Conservation (phyloP, 2,329 filamentous ascomycete genomes). For the Claviceps spartinae region DNA sequence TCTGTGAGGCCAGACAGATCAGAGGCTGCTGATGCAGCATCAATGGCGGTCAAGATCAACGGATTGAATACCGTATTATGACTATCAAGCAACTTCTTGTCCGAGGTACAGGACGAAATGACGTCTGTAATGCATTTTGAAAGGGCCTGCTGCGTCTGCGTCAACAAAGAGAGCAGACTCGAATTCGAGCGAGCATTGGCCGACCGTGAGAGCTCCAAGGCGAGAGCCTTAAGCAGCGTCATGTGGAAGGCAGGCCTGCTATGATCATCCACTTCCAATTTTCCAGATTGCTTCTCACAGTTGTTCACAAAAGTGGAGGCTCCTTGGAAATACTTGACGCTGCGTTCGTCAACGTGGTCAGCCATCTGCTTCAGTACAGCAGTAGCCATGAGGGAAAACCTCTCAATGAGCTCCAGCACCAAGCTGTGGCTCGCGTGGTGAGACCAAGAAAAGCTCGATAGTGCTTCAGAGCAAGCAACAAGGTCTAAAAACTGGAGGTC, state of each 20-base stretch:
- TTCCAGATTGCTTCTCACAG: constrained; percentile 8
- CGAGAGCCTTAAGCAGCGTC: constrained; percentile 23
- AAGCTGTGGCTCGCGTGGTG: constrained; percentile 12
- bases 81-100: constrained; percentile 17
- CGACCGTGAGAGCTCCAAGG: constrained; percentile 15
- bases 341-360: constrained; percentile 28
- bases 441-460: constrained; percentile 15
- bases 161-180: constrained; percentile 12
- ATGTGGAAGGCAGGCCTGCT: constrained; percentile 19
- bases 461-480: constrained; percentile 19
- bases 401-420: constrained; percentile 19
- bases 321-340: constrained; percentile 24
- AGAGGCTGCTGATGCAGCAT: constrained; percentile 16
- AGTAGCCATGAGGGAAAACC: constrained; percentile 19
- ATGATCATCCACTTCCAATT: background rate
- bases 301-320: constrained; percentile 14
- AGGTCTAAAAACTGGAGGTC: constrained; percentile 28
- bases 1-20: constrained; percentile 11
- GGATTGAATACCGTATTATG: constrained; percentile 13
- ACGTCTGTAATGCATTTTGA: constrained; percentile 14
- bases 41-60: constrained; percentile 19
- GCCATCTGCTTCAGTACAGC: constrained; percentile 29
- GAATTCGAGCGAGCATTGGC: constrained; percentile 14
- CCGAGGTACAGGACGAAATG: constrained; percentile 15
- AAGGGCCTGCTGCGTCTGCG: constrained; percentile 15